Evolutionary conservation across 2,329 filamentous ascomycete genomes (phyloP), one percentile per base, ranked within the genome.

Genomic region (Pezicula neosporulosa): DNA sequence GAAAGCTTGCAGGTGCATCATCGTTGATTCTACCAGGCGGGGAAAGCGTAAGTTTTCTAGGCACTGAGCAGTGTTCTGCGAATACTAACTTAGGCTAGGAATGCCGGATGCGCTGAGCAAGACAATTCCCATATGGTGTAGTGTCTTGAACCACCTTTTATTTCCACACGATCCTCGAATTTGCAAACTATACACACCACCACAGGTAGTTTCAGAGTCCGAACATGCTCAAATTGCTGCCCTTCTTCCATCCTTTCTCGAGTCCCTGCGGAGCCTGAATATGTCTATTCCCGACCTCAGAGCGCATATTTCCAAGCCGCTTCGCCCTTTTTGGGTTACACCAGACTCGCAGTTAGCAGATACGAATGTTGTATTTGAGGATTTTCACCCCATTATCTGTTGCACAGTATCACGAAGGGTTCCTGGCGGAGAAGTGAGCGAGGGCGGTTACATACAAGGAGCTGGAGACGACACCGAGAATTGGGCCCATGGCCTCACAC

Each of bases 91-190:
- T 16, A 12, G 47, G 28, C 16, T 16, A 87, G 85, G 82, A 60
- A 96, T 97, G 85, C 93, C 94, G 1, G 94, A 99, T 71, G 92
- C 94, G 15, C 78, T 99, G 16, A 90, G 88, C 61, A 97, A 96
- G 69, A 97, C 94, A 0, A 77, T 97, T 24, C 93, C 94, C 2
- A 89, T 96, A 56, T 99, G 94, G 94, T 92, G 89, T 69, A 83
- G 86, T 55, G 89, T 97, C 16, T 71, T 97, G 61, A 97, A 97
- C 70, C 77, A 80, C 44, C 75, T 83, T 3, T 73, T 97, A 4
- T 96, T 96, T 66, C 86, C 88, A 0, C 70, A 76, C 18, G 58
- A 73, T 4, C 55, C 66, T 8, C 66, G 56, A 46, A 59, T 58
- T 2, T 76, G 86, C 62, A 60, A 68, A 1, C 77, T 97, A 7